Evolutionary conservation across 768 basidiomycete species (phyloP), one percentile per base, ranked within the genome.

Genomic region (Polyporus arcularius): DNA sequence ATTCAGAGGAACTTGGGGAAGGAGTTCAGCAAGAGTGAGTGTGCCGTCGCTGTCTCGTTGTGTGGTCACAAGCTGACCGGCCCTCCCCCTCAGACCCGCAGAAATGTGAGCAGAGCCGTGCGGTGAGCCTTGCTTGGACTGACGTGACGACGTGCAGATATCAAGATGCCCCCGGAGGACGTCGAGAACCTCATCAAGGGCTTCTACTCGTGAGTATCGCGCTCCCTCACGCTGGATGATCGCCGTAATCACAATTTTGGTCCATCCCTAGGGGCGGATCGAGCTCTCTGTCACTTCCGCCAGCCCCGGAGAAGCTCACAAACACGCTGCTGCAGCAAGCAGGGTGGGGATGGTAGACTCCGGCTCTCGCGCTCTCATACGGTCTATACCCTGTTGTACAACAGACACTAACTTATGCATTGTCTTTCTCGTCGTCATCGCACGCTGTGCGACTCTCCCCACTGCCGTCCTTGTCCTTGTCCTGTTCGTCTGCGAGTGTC

Each of bases 1-100:
- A 82, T 82, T 62, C 86, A 89, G 72, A 88, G 86, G 71, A 85
- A 89, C 67, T 80, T 80, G 40, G 91, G 90, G 45, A 92, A 89
- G 71, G 90, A 93, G 64, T 91, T 92, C 66, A 92, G 90, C 71
- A 91, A 89, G 76, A 91, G 92, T 92, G 64, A 68, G 83, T 76
- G 2, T 65, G 21, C 45, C 21, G 10, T 49, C 57, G 55, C 49
- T 35, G 18, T 51, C 35, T 30, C 40, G 46, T 26, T 18, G 16
- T 2, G 26, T 55, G 31, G 21, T 26, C 48, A 57, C 26, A 4
- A 15, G 18, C 67, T 56, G 54, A 61, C 50, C 57, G 38, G 7
- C 1, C 5, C n/a, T 26, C 12, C 26, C 31, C 42, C 31, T 15
- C 49, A 89, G 87, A 89, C 72, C 86, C 88, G n/a, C 80, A 82